Conservation (phyloP, 2,329 filamentous ascomycete species). For the Venturia pyrina region DNA sequence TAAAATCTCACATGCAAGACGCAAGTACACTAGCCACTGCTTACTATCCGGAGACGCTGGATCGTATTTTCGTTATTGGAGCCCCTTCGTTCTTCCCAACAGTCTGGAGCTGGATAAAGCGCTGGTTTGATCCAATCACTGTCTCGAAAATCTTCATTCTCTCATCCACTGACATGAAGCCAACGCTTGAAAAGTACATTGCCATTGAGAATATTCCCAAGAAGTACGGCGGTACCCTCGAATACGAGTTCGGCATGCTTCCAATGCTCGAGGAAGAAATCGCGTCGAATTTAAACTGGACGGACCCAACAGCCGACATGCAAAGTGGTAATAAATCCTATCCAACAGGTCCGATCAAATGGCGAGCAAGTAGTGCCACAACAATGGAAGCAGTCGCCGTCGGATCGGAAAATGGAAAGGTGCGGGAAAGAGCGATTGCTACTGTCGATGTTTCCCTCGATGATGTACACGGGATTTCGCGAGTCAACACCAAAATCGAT, state of each 20-base stretch:
- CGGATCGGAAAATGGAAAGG: conserved; percentile 32
- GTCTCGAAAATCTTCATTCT: conserved; percentile 91
- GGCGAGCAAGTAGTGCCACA: conserved; percentile 31
- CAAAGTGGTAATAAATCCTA: conserved; percentile 30
- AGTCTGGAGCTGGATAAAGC: conserved; percentile 90
- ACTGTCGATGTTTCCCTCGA: conserved; percentile 26
- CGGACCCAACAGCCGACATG: conserved; percentile 17
- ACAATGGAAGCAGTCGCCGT: conserved; percentile 35
- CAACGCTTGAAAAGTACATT: conserved; percentile 72
- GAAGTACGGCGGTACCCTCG: conserved; percentile 77
- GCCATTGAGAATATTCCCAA: conserved; percentile 75
- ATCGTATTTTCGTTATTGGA: conserved; percentile 78
- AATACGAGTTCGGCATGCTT: conserved; percentile 70
- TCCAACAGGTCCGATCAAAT: conserved; percentile 38
- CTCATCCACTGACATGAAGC: conserved; percentile 57
- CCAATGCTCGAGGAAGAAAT: conserved; percentile 56
- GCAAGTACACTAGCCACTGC: conserved; percentile 81
- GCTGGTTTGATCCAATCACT: conserved; percentile 84
- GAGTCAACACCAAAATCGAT: conserved; percentile 20
- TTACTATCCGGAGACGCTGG: conserved; percentile 89
- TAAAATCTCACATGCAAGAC: conserved; percentile 88
- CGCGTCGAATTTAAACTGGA: conserved; percentile 32
- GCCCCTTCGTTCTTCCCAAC: conserved; percentile 86
- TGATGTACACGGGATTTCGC: conserved; percentile 18
- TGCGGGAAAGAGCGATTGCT: conserved; percentile 29